A percentile compares a stretch with the other conserved stretches of the same genome.
Evolutionary conservation across 306 rosid species (phyloP).

Genomic region (Cicer cuneatum): DNA sequence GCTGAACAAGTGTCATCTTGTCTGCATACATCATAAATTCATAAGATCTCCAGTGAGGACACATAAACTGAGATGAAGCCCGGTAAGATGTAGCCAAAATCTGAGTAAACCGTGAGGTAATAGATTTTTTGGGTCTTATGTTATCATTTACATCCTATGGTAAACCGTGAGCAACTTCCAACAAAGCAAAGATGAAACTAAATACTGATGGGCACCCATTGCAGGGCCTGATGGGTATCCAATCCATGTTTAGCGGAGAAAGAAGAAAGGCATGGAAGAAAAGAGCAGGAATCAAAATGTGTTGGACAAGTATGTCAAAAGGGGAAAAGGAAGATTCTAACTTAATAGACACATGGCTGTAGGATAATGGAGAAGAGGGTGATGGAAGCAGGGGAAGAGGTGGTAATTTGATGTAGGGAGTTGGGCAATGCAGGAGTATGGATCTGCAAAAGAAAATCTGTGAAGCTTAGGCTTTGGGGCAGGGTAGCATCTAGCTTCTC

Average conservation of each 20-base stretch:
- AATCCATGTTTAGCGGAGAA: not conserved
- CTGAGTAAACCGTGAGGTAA: not conserved
- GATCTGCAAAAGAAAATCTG: not conserved
- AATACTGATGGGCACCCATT: conserved; percentile 4
- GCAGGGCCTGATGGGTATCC: conserved; percentile 3
- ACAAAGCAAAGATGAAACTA: conserved; percentile 15
- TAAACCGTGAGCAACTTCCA: conserved; percentile 26
- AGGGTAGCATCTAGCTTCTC: conserved; percentile 23
- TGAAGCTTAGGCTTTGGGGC: not conserved
- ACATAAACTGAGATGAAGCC: conserved; percentile 6
- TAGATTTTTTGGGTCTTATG: not conserved
- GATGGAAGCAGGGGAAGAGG: not conserved
- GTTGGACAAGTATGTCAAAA: conserved; percentile 16
- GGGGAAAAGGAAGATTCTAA: not conserved
- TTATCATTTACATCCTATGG: conserved; percentile 9
- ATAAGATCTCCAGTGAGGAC: conserved; percentile 18
- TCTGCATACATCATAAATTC: conserved; percentile 15
- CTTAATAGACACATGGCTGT: not conserved
- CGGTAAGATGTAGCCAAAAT: conserved; percentile 1
- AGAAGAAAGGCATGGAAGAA: not conserved
- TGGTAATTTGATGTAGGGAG: conserved; percentile 16
- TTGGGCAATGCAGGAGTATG: not conserved
- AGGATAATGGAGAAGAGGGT: not conserved
- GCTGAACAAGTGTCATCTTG: conserved; percentile 25
- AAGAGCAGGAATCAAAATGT: not conserved